These are phyloP conservation scores for Dendryphion nanum DNA, from an alignment of 2,329 filamentous ascomycete genomes.

Conservation along the genomic window DNA sequence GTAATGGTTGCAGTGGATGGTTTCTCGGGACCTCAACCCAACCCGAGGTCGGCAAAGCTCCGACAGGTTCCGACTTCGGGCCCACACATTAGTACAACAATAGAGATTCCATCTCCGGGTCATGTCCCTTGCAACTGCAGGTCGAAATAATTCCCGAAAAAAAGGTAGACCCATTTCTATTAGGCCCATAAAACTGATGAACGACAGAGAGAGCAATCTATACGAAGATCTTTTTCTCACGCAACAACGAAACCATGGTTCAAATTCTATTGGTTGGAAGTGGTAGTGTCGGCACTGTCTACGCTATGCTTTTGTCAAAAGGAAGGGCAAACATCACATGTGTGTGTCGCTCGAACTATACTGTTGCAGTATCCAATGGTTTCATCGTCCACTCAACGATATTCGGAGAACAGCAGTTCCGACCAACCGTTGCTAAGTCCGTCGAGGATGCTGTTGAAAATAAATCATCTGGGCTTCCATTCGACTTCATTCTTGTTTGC, in stretches of 20 bases:
- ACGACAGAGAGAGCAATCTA: too few relatives aligned
- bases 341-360: constrained; percentile 40
- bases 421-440: background rate
- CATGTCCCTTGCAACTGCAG: background rate
- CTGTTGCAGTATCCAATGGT: constrained; percentile 29
- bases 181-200: too few relatives aligned
- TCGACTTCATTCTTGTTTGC: constrained; percentile 43
- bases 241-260: background rate
- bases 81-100: background rate
- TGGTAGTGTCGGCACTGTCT: constrained; percentile 36
- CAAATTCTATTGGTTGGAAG: constrained; percentile 31
- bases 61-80: background rate
- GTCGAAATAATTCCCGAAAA: background rate
- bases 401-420: constrained; percentile 2
- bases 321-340: constrained; percentile 32
- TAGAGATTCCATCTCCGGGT: background rate
- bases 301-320: constrained; percentile 31
- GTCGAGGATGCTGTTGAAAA: background rate
- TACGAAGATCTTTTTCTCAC: background rate
- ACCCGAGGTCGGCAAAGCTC: background rate
- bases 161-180: too few relatives aligned
- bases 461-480: constrained; percentile 13
- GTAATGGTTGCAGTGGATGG: background rate
- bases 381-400: constrained; percentile 23
- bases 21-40: background rate